Conservation (phyloP, 1,284 basidiomycete genomes). For the Boletus mariae region DNA sequence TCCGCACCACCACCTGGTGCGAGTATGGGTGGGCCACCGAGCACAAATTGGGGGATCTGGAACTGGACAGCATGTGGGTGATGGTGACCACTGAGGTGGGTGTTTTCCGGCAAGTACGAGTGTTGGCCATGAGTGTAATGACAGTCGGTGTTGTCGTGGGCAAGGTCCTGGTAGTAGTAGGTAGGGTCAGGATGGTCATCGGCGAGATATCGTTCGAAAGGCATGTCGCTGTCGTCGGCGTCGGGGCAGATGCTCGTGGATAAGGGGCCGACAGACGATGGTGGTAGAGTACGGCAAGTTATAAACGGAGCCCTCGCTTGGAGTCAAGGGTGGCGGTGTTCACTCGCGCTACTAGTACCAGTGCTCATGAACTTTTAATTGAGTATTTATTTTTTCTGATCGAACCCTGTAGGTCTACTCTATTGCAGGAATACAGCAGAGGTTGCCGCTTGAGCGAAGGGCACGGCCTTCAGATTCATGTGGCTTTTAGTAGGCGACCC, state of each 20-base stretch:
- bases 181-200: constrained; percentile 14
- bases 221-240: constrained; percentile 28
- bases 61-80: constrained; percentile 44
- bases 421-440: constrained; percentile 1
- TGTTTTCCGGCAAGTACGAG: constrained; percentile 3
- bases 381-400: constrained; percentile 1
- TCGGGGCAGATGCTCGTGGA: constrained; percentile 1
- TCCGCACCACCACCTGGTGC: constrained; percentile 72
- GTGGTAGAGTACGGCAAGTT: background rate
- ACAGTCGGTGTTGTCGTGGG: constrained; percentile 7
- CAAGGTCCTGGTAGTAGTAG: constrained; percentile 17
- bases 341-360: background rate
- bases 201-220: constrained; percentile 39
- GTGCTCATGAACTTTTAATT: background rate
- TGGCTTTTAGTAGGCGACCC: constrained; percentile 27
- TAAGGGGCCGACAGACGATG: background rate
- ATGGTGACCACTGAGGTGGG: constrained; percentile 17
- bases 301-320: background rate
- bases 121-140: background rate
- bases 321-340: background rate
- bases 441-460: constrained; percentile 7
- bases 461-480: constrained; percentile 13
- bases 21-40: constrained; percentile 51
- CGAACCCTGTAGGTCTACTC: too few species aligned
- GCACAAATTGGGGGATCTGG: constrained; percentile 63